Base-by-base conservation (phyloP, 345 rosid genomes). In the Dipteronia dyeriana region DNA sequence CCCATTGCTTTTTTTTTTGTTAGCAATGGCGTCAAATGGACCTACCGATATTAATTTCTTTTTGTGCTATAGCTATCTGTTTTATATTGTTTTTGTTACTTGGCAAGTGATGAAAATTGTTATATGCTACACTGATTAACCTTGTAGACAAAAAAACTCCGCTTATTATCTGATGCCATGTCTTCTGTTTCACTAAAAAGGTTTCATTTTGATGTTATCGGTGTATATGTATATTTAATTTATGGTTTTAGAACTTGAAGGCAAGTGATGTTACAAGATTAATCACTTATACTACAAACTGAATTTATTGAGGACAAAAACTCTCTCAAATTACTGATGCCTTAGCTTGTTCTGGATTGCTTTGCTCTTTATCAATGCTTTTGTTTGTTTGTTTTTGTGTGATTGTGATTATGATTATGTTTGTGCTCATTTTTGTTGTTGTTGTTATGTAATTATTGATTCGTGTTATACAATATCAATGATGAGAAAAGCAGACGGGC, bases 401-500 rank as follows among this genome's bases (percentile, higher is more conserved):
- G 29, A 26, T 26, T 26, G 29, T 26, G 29, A 26, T 26, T 26
- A 26, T 26, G 29, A 26, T 26, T 26, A 26, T 26, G 1, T 7
- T 34, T 38, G 20, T 0, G 5, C 29, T 26, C 1, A 26, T 4
- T 31, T 31, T 12, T 17, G 22, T 0, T 14, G 47, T 17, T 82
- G 66, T 9, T 5, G n/a, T 13, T 43, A 20, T 38, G 0, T 6
- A 31, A 45, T 22, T 41, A 12, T 7, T n/a, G 13, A 2, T 9
- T 38, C 6, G 9, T 45, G 26, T 5, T 6, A 5, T 20, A 9
- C 26, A 9, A 14, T 20, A 5, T 79, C 94, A 31, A 68, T 82
- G 96, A 92, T 88, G 94, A 92, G 91, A 91, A 77, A 77, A 79
- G 92, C 98, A 81, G 97, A 94, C 90, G 94, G 94, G 96, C 94